These are phyloP conservation scores for Conoideocrella luteorostrata DNA, from an alignment of 2,329 filamentous ascomycete species.

Conservation along the genomic window DNA sequence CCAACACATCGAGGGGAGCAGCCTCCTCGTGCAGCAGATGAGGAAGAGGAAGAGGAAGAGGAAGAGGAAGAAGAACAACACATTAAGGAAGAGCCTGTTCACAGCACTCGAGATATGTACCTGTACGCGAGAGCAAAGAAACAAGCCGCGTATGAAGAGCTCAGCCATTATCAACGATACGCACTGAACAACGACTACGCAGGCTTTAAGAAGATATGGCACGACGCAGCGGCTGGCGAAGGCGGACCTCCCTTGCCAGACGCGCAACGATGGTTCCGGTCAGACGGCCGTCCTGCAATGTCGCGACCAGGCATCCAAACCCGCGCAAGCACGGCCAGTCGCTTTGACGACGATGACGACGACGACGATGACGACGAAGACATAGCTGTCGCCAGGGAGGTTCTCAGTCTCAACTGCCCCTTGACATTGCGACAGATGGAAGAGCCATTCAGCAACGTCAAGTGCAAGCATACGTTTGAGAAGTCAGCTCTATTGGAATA, in stretches of 20 bases:
- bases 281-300: slow-evolving; percentile 37
- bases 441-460: slow-evolving; percentile 59
- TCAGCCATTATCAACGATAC: slow-evolving; percentile 42
- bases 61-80: slow-evolving; percentile 19
- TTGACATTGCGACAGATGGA: slow-evolving; percentile 58
- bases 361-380: slow-evolving; percentile 59
- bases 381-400: slow-evolving; percentile 57
- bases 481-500: slow-evolving; percentile 54
- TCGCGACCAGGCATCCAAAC: slow-evolving; percentile 14
- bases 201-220: slow-evolving; percentile 52
- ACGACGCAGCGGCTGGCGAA: slow-evolving; percentile 43
- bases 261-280: slow-evolving; percentile 47
- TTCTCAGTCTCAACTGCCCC: slow-evolving; percentile 62
- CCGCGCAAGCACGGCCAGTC: too few relatives aligned
- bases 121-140: slow-evolving; percentile 30
- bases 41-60: slow-evolving; percentile 10
- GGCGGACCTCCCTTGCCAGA: slow-evolving; percentile 46
- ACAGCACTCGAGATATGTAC: slow-evolving; percentile 27
- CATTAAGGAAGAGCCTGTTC: slow-evolving; percentile 16
- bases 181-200: slow-evolving; percentile 52
- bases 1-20: slow-evolving; percentile 12
- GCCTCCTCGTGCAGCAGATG: slow-evolving; percentile 11
- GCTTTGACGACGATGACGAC: slow-evolving; percentile 18
- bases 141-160: slow-evolving; percentile 33
- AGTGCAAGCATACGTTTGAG: slow-evolving; percentile 70